Evolutionary conservation across 176 grass and related monocot genomes (phyloP), one percentile per base, ranked within the genome.

Genomic region (Saccharum spontaneum): DNA sequence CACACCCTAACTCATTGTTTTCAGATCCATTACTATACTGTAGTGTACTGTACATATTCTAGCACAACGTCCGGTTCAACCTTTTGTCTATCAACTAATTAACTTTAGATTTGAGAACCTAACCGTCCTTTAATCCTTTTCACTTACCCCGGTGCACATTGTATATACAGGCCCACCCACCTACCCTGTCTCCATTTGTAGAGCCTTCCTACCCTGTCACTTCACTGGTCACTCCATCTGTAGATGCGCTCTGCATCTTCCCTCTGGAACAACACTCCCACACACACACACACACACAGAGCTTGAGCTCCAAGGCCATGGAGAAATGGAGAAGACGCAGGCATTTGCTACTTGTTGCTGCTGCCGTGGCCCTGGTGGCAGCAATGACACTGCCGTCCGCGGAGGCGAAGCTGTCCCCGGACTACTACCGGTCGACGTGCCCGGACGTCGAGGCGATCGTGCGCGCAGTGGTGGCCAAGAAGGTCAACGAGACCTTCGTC

Each of bases 381-480:
- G 77, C 26, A 22, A 36, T 43, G 30, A 43, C 24, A 63, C 34
- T 75, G 81, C 0, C 59, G 12, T 34, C 16, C 13, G 76, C 46
- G 60, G 71, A 71, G 76, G 80, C 78, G 14, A 77, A 45, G 60
- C 71, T 90, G 77, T 87, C 71, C 66, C 87, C 77, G 6, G 78
- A 74, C 18, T 46, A 90, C 82, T 93, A 90, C 81, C 34, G 65
- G 76, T 7, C 36, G 36, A 85, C 84, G 62, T 93, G 91, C 88
- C 91, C 91, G 55, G 78, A 87, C 76, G 85, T 90, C 26, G 91
- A 93, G 85, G 55, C 76, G 7, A 85, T 90, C 73, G 87, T 93
- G 77, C 81, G 71, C 55, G 6, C 77, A 55, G 87, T 34, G 17
- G 91, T 92, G 50, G 69, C 64, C 9, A 73, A 30, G 80, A 92